Percentiles rank a stretch among this genome's conserved stretches.
Evolutionary conservation across 192 early-diverging fungal species (phyloP).

Genomic region (Coemansia sp.): DNA sequence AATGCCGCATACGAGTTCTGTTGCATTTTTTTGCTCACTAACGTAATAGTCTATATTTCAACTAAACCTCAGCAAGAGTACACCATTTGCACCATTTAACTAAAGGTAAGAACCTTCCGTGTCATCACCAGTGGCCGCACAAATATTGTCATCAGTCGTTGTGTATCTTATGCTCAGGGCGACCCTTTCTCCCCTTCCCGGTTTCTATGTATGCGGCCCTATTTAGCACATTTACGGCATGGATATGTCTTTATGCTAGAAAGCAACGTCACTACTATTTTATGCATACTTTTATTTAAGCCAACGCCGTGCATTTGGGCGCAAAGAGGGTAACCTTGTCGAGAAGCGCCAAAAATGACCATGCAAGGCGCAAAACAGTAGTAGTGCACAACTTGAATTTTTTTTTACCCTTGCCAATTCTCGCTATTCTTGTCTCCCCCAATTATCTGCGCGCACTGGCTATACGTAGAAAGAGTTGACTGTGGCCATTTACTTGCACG

Average conservation of each 20-base stretch:
- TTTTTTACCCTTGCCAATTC: neutral
- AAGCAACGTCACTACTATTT: neutral
- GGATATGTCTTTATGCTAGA: neutral
- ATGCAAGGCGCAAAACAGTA: slow-evolving; percentile 8
- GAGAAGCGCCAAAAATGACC: neutral
- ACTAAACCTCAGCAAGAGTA: neutral
- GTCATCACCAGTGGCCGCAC: neutral
- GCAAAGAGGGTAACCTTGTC: neutral
- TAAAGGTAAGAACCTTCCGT: neutral
- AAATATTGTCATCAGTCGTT: neutral
- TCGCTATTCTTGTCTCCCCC: neutral
- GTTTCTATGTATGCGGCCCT: neutral
- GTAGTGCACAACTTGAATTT: neutral
- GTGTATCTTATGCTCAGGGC: neutral
- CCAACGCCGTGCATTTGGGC: neutral
- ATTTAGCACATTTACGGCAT: neutral
- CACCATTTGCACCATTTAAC: neutral
- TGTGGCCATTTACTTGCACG: neutral
- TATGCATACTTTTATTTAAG: neutral
- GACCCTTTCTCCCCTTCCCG: neutral
- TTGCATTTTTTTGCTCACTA: neutral
- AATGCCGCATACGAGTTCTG: neutral
- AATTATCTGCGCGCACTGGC: neutral
- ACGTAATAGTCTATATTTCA: neutral
- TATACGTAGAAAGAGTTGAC: neutral